Evolutionary conservation across 106 monocot genomes (phyloP).

Genomic region (Xerophyta viscosa): DNA sequence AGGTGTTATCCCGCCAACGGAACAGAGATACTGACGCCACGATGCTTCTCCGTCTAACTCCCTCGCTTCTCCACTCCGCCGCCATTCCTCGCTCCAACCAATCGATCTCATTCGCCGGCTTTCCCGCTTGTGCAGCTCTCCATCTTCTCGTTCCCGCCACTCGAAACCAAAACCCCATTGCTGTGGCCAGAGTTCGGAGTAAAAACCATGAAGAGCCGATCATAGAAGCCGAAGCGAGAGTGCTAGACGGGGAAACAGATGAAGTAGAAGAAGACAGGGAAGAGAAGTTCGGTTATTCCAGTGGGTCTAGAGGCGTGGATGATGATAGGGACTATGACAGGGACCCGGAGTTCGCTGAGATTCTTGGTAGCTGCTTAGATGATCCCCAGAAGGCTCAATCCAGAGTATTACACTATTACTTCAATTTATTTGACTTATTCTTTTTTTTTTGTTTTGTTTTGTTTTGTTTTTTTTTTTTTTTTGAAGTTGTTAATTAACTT

Average conservation of each 20-base stretch:
- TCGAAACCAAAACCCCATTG: not conserved
- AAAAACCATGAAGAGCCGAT: not conserved
- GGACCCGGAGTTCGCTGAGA: constrained; percentile 86
- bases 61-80: too few species aligned
- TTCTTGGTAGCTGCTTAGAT: constrained; percentile 68
- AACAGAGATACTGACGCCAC: too few species aligned
- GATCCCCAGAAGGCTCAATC: constrained; percentile 79
- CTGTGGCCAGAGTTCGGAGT: constrained; percentile 1
- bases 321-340: constrained; percentile 58
- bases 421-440: too few species aligned
- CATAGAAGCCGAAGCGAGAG: constrained; percentile 9
- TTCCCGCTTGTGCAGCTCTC: not conserved
- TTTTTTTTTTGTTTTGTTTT: not conserved
- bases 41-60: constrained; percentile 34
- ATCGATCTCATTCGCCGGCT: too few species aligned
- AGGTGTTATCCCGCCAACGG: too few species aligned
- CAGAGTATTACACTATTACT: too few species aligned
- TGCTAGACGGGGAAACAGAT: constrained; percentile 5
- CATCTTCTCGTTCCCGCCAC: not conserved
- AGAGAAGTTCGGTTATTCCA: constrained; percentile 5
- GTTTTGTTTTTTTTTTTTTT: constrained; percentile 5
- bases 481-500: not conserved
- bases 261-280: constrained; percentile 10
- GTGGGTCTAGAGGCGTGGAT: constrained; percentile 19
- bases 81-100: too few species aligned